These are phyloP conservation scores for Exophiala mesophila DNA, from an alignment of 2,329 filamentous ascomycete species.

Conservation along the genomic window DNA sequence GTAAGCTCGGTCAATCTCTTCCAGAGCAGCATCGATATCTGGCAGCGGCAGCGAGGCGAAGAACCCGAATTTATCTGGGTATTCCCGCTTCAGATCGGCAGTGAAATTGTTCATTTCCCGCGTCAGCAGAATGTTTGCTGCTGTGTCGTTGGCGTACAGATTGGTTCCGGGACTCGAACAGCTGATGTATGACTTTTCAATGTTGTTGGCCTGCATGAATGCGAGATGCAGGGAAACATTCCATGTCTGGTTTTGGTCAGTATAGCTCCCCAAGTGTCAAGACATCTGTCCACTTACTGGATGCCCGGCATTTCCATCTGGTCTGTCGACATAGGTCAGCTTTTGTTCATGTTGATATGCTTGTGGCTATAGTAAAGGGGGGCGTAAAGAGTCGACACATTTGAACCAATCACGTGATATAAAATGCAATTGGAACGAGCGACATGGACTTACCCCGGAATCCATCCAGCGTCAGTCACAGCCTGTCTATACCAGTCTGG, in stretches of 20 bases:
- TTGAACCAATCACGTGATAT: too few species aligned
- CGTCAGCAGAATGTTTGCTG: constrained; percentile 33
- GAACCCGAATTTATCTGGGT: constrained; percentile 41
- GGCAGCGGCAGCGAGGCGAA: constrained; percentile 52
- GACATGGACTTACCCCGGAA: constrained; percentile 1
- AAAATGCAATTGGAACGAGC: too few species aligned
- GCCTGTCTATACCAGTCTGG: constrained; percentile 10
- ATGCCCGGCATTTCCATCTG: constrained; percentile 1
- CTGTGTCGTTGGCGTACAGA: constrained; percentile 36
- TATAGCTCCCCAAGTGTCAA: too few species aligned
- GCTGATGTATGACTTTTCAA: constrained; percentile 49
- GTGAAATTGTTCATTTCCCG: constrained; percentile 31
- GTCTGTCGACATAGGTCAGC: neutral
- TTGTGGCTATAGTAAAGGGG: too few species aligned
- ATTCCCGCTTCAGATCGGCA: constrained; percentile 21
- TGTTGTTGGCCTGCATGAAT: constrained; percentile 46
- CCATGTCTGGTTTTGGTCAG: constrained; percentile 45
- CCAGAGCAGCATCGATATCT: constrained; percentile 41
- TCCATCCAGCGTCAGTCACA: constrained; percentile 8
- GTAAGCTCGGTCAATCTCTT: constrained; percentile 43
- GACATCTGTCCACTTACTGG: neutral
- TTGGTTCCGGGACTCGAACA: constrained; percentile 50
- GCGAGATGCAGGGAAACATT: constrained; percentile 40
- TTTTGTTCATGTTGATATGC: too few species aligned
- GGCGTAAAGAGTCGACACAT: too few species aligned